These are phyloP conservation scores for Entelexis paramagnoliae DNA, from an alignment of 1,139 yeast species.

Conservation along the genomic window DNA sequence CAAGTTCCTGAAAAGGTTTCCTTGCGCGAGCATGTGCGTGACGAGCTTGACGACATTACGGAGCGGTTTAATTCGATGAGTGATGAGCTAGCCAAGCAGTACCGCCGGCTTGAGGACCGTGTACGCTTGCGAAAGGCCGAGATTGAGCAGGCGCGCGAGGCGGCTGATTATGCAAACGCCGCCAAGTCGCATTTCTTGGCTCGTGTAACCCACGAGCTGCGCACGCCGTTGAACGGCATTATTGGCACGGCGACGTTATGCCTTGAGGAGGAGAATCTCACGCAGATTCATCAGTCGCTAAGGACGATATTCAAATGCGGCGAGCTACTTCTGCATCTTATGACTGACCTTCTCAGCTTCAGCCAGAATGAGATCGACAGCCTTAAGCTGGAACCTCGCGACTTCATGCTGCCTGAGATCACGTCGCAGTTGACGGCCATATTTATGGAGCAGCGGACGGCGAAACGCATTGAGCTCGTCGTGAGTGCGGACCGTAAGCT, in stretches of 20 bases:
- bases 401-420: constrained; percentile 62
- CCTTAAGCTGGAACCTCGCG: constrained; percentile 70
- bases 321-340: constrained; percentile 71
- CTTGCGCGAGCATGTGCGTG: constrained; percentile 40
- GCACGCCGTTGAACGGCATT: constrained; percentile 93
- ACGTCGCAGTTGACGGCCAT: constrained; percentile 79
- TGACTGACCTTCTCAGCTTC: constrained; percentile 82
- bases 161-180: constrained; percentile 64
- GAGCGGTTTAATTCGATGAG: constrained; percentile 92
- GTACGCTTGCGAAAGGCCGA: constrained; percentile 79
- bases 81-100: constrained; percentile 76
- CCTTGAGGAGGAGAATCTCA: constrained; percentile 63
- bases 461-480: constrained; percentile 49
- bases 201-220: constrained; percentile 85
- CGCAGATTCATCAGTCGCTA: constrained; percentile 57
- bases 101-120: constrained; percentile 73
- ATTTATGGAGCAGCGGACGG: constrained; percentile 72
- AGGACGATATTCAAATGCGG: constrained; percentile 83
- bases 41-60: constrained; percentile 80
- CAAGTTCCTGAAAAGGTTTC: constrained; percentile 30
- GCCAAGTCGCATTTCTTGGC: constrained; percentile 95
- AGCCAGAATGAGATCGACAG: constrained; percentile 83
- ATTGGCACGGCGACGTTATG: constrained; percentile 94
- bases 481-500: constrained; percentile 29
- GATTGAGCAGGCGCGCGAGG: constrained; percentile 44